Percentiles rank a stretch among this genome's conserved stretches.
Evolutionary conservation across 495 filamentous ascomycete species (phyloP).

Genomic region (Xylaria curta): DNA sequence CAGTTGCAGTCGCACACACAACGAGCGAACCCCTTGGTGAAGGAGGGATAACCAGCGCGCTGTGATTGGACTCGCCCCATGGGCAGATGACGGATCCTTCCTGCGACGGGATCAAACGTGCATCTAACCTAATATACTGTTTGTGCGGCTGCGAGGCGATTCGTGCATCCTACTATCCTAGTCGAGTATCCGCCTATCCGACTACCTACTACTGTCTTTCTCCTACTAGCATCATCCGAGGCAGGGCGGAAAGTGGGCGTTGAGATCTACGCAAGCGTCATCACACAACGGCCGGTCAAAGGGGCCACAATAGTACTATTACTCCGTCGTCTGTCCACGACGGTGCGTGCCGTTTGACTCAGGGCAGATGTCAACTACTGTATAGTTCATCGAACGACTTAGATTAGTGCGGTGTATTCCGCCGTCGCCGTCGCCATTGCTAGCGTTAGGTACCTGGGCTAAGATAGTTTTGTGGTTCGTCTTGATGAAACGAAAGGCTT

Average conservation of each 20-base stretch:
- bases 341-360: slow-evolving; percentile 21
- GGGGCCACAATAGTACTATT: neutral
- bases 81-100: slow-evolving; percentile 28
- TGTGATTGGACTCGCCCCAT: slow-evolving; percentile 23
- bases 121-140: slow-evolving; percentile 10
- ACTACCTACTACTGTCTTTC: neutral
- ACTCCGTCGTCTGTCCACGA: neutral
- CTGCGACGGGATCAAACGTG: slow-evolving; percentile 19
- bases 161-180: slow-evolving; percentile 9
- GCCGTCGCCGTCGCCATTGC: neutral
- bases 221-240: slow-evolving; percentile 3
- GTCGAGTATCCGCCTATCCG: slow-evolving; percentile 1
- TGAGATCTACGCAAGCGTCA: slow-evolving; percentile 17
- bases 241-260: slow-evolving; percentile 9
- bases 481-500: slow-evolving; percentile 10
- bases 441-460: slow-evolving; percentile 13
- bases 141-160: slow-evolving; percentile 22
- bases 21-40: slow-evolving; percentile 3
- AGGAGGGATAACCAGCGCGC: neutral
- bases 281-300: slow-evolving; percentile 10
- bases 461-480: slow-evolving; percentile 19
- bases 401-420: neutral
- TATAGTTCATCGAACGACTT: neutral
- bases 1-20: slow-evolving; percentile 18
- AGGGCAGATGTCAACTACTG: neutral